A percentile compares a stretch with the other conserved stretches of the same genome.
Conservation (phyloP, 2,329 filamentous ascomycete genomes). For the Trichoderma endophyticum region DNA sequence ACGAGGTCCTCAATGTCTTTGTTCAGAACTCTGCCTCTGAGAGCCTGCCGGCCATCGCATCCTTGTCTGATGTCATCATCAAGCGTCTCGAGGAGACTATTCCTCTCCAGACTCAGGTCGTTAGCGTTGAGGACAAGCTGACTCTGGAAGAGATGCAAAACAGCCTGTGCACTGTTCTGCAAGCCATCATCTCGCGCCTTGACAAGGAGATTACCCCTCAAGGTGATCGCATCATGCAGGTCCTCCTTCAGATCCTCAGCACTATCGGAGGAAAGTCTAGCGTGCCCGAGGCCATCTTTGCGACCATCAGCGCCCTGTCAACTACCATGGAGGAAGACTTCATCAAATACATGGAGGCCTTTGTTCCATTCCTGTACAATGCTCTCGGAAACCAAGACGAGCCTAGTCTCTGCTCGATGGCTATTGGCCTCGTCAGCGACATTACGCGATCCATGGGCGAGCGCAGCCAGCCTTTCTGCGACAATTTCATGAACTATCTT, state of each 20-base stretch:
- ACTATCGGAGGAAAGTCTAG: conserved; percentile 81
- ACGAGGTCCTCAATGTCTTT: conserved; percentile 94
- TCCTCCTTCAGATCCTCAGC: conserved; percentile 75
- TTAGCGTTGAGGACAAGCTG: conserved; percentile 94
- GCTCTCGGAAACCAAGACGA: conserved; percentile 95
- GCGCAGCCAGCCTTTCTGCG: conserved; percentile 90
- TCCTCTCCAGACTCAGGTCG: conserved; percentile 84
- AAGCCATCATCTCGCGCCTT: conserved; percentile 86
- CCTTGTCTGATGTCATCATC: conserved; percentile 82
- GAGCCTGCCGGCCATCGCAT: conserved; percentile 74
- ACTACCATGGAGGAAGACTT: conserved; percentile 92
- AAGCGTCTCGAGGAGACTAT: conserved; percentile 89
- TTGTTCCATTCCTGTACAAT: conserved; percentile 87
- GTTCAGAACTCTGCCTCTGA: conserved; percentile 87
- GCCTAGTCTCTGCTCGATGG: conserved; percentile 90
- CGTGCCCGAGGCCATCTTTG: conserved; percentile 91
- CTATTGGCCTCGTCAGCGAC: conserved; percentile 94
- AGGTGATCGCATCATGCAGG: conserved; percentile 90
- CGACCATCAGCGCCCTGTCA: conserved; percentile 85
- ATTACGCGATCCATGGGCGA: conserved; percentile 89
- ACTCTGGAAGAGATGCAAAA: conserved; percentile 98
- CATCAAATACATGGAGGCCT: conserved; percentile 95
- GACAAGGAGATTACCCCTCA: conserved; percentile 89
- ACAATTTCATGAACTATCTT: conserved; percentile 97
- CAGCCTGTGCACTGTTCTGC: conserved; percentile 84